Percentiles rank a stretch among this genome's conserved stretches.
These are phyloP conservation scores for Sporothrix pseudoabietina DNA, from an alignment of 2,329 filamentous ascomycete genomes.

Conservation along the genomic window DNA sequence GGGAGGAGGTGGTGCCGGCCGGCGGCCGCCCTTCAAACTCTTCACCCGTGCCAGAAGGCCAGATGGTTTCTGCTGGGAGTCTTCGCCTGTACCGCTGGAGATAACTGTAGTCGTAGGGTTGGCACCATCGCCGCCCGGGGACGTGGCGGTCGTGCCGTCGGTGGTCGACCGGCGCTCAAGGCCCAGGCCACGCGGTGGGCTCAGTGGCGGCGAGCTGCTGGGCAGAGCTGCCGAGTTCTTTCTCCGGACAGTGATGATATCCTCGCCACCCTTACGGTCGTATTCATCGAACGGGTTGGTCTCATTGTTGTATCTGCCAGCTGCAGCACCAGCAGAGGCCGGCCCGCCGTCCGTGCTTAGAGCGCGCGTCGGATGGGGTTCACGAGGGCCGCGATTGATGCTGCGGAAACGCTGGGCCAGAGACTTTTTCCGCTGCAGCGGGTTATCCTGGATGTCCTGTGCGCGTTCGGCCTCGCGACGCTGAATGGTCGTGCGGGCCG, in stretches of 20 bases:
- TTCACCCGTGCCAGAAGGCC: slow-evolving; percentile 77
- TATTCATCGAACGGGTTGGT: slow-evolving; percentile 74
- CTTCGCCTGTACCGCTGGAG: slow-evolving; percentile 41
- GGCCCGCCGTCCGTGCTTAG: slow-evolving; percentile 36
- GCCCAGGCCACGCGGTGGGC: slow-evolving; percentile 55
- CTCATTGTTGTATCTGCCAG: slow-evolving; percentile 38
- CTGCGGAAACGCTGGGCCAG: slow-evolving; percentile 88
- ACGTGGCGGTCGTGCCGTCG: slow-evolving; percentile 47
- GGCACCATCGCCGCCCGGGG: not conserved
- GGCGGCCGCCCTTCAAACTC: slow-evolving; percentile 73
- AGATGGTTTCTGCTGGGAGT: slow-evolving; percentile 44
- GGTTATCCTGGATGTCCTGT: slow-evolving; percentile 56
- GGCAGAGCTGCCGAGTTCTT: slow-evolving; percentile 36
- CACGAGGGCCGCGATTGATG: slow-evolving; percentile 71
- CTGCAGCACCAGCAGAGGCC: slow-evolving; percentile 33
- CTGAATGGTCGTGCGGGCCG: slow-evolving; percentile 76
- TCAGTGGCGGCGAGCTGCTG: slow-evolving; percentile 42
- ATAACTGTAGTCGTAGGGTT: slow-evolving; percentile 14
- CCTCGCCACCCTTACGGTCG: slow-evolving; percentile 59
- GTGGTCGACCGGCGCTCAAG: slow-evolving; percentile 68
- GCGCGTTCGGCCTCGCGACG: slow-evolving; percentile 71
- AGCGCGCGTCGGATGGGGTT: slow-evolving; percentile 50
- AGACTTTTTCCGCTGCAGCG: slow-evolving; percentile 88
- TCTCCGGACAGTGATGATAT: slow-evolving; percentile 51
- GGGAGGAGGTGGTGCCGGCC: slow-evolving; percentile 41